Base-by-base conservation (phyloP, 805 yeast genomes). In the Scheffersomyces lignosus region DNA sequence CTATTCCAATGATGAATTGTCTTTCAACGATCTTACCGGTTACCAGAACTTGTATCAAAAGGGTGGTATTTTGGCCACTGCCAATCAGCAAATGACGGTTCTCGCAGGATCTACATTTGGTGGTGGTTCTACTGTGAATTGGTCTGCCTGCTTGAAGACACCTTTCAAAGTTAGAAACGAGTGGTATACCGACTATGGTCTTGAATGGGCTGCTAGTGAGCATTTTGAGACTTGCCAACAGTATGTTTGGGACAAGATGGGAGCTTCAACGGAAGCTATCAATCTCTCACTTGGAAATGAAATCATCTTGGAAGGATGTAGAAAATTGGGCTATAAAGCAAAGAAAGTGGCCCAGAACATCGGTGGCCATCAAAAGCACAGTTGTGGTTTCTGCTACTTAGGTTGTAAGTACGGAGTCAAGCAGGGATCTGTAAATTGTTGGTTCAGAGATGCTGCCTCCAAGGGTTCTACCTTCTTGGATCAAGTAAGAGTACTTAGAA, bases 111-210 rank as follows among this genome's bases (percentile, higher is more conserved):
- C 78, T 2, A 73, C 77, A 0, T 71, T 77, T 37, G 82, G 82
- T 5, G 82, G 81, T 10, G 81, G 81, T 5, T 62, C 77, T 5
- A 74, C 81, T 10, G 71, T 77, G 29, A 77, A 77, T 56, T 77
- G 82, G 82, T 68, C 75, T 9, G 80, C 81, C 13, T 62, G 73
- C 39, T 47, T 77, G 37, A 64, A 61, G 27, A 72, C 81, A 0
- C 77, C 77, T 1, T 71, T 68, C 52, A 62, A 63, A 35, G 75
- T 77, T 3, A 66, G 82, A 33, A 56, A 64, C 22, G 79, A 75
- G 46, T 77, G 79, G 79, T 72, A 66, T 26, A 66, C 62, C 31
- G 58, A 67, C 17, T 58, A 54, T 34, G 76, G 75, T 0, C 61
- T 69, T 8, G 73, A 71, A 7, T 73, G 71, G 62, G 77, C 64